Evolutionary conservation across 345 rosid genomes (phyloP), one percentile per base, ranked within the genome.

Genomic region (Aurinia saxatilis): DNA sequence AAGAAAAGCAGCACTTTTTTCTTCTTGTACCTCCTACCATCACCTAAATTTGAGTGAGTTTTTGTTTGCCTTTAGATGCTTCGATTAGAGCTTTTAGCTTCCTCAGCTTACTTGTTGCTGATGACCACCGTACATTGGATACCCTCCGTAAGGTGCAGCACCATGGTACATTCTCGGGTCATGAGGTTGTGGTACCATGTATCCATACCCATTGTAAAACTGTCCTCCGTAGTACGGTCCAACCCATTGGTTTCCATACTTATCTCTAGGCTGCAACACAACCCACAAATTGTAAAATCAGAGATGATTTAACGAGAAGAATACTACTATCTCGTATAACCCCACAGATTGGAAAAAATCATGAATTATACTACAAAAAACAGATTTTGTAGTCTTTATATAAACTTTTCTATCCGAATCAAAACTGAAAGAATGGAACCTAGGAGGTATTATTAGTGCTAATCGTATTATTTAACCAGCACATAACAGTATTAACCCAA

Each of bases 91-190:
- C 50, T 40, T 50, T 47, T 51, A 8, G 56, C 55, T 68, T 59
- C 56, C 27, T 90, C 81, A 90, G 91, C 86, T 93, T 75, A 93
- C 99, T 79, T 93, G 96, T 58, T 90, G 90, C 66, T 93, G 97
- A 71, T 82, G 85, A 66, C 79, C 83, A 27, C 91, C 91, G 16
- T 85, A 93, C 57, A 87, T 54, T 1, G 91, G 95, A 65, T 87
- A 93, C 3, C 84, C 82, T 10, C 89, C 91, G 57, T 92, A 90
- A 58, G 86, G 75, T 5, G 84, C 75, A 30, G 74, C 82, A 27
- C 30, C 30, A 0, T 82, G 80, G 31, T 93, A 93, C 86, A 84
- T 82, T 69, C 78, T 75, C 12, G 95, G 90, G 65, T 90, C 91
- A 35, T 82, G 90, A 53, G 91, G 82, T 35, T 83, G 83, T 10